Conservation (phyloP, 257 asterid genomes). For the Solanum tarijense region DNA sequence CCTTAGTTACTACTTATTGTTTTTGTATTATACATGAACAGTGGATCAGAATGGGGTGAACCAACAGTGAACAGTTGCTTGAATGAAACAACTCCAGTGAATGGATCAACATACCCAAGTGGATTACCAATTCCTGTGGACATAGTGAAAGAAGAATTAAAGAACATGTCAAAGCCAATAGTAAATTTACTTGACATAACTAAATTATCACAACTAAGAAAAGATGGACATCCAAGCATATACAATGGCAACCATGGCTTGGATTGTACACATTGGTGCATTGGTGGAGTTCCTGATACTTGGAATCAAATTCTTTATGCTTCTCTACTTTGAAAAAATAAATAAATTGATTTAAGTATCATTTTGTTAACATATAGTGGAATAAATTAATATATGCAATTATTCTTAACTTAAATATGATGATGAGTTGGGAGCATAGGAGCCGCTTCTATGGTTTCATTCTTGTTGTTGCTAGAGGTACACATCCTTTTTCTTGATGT, state of each 20-base stretch:
- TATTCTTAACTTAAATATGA: too few species aligned
- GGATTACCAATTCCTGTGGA: constrained; percentile 26
- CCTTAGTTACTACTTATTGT: background rate
- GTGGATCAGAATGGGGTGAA: constrained; percentile 51
- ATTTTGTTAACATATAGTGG: background rate
- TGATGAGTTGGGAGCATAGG: too few species aligned
- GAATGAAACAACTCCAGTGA: constrained; percentile 29
- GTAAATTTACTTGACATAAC: constrained; percentile 38
- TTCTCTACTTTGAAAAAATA: background rate
- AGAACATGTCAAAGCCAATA: constrained; percentile 5
- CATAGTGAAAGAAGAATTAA: constrained; percentile 28
- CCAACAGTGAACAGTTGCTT: constrained; percentile 21
- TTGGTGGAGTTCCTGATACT: constrained; percentile 55
- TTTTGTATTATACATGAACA: background rate
- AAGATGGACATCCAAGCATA: constrained; percentile 48
- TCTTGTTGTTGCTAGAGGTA: too few species aligned
- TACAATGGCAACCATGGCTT: constrained; percentile 26
- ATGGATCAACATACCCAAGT: constrained; percentile 34
- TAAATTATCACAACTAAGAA: constrained; percentile 42
- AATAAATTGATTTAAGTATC: background rate
- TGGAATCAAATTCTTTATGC: constrained; percentile 54
- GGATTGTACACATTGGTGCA: constrained; percentile 71
- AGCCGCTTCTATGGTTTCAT: too few species aligned
- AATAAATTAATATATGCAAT: too few species aligned
- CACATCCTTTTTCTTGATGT: too few species aligned